Base-by-base conservation (phyloP, 2,329 filamentous ascomycete species). In the Trichoderma sp. region DNA sequence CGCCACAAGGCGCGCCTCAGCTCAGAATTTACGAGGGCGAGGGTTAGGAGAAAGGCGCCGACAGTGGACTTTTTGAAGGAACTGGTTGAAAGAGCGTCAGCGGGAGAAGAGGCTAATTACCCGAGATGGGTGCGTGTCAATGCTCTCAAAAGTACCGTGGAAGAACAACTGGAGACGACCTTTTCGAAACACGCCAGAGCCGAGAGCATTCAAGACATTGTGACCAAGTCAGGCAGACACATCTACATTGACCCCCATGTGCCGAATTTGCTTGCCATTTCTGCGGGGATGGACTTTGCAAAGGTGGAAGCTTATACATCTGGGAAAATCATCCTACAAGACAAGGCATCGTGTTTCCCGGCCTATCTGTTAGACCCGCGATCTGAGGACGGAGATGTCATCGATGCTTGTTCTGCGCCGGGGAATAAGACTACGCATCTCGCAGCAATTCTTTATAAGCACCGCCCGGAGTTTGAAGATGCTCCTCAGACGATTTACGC, bases 381-480 rank as follows among this genome's bases (percentile, higher is more conserved):
- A 0, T 83, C 89, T 9, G 84, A 88, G 71, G 88, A 91, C 74
- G 93, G 93, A 28, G 90, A 96, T 77, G 85, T 97, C 9, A 89
- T 98, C n/a, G 96, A 99, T 81, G 93, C 93, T 0, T 98, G 95
- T 79, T 93, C 96, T 0, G 96, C 96, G 0, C 96, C 96, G 1
- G 96, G 96, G 6, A 99, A 99, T 81, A 99, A 99, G 83, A 98
- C 96, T 1, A 98, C 95, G 8, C 96, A 98, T 80, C 83, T 97
- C 61, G 94, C 95, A 0, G 92, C 94, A 2, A 89, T 98, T 5
- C 78, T 96, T 63, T 84, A 80, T 67, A 83, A 81, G 63, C 82
- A 82, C 67, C 79, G 79, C 3, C 80, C 81, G 0, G 83, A 82
- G 53, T 80, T 79, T 73, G 79, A 78, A 24, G 80, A 76, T 34